phyloP scores from a whole-genome alignment of 108 stramenopile species.

The Cyclotella kingstonii region DNA sequence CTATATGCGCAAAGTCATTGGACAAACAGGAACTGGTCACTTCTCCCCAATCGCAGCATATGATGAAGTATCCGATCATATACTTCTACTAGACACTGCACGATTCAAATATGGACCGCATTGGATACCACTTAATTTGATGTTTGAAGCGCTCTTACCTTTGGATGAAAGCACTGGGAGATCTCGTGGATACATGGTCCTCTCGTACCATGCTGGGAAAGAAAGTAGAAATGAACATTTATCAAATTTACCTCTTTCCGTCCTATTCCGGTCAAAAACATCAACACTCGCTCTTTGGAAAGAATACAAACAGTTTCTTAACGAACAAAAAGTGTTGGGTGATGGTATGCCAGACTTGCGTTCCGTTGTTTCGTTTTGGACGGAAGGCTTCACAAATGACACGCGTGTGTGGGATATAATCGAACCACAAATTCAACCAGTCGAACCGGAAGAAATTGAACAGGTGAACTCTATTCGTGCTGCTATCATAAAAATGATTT shows the following conservation, averaged over 20 bases:
- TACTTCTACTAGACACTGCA: conserved; percentile 83
- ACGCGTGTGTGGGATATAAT: conserved; percentile 59
- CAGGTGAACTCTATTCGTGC: conserved; percentile 28
- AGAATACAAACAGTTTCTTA: conserved; percentile 49
- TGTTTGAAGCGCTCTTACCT: conserved; percentile 67
- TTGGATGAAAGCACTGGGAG: conserved; percentile 73
- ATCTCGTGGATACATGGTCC: conserved; percentile 77
- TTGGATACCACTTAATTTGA: conserved; percentile 56
- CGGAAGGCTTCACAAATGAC: conserved; percentile 22
- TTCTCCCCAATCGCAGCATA: conserved; percentile 86
- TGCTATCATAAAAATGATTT: conserved; percentile 16
- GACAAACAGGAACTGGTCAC: conserved; percentile 86
- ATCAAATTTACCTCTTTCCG: conserved; percentile 49
- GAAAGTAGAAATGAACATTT: neutral
- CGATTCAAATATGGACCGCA: conserved; percentile 87
- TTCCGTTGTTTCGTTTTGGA: conserved; percentile 61
- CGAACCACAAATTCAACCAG: conserved; percentile 54
- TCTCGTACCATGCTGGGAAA: conserved; percentile 40
- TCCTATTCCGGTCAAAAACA: conserved; percentile 64
- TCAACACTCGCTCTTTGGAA: conserved; percentile 46
- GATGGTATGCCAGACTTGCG: conserved; percentile 34
- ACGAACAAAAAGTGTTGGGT: conserved; percentile 14
- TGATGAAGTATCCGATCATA: conserved; percentile 53
- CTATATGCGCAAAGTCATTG: conserved; percentile 62
- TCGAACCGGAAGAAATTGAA: conserved; percentile 27